phyloP scores from a whole-genome alignment of 805 yeast genomes.

The Saccharomycopsis sp. region DNA sequence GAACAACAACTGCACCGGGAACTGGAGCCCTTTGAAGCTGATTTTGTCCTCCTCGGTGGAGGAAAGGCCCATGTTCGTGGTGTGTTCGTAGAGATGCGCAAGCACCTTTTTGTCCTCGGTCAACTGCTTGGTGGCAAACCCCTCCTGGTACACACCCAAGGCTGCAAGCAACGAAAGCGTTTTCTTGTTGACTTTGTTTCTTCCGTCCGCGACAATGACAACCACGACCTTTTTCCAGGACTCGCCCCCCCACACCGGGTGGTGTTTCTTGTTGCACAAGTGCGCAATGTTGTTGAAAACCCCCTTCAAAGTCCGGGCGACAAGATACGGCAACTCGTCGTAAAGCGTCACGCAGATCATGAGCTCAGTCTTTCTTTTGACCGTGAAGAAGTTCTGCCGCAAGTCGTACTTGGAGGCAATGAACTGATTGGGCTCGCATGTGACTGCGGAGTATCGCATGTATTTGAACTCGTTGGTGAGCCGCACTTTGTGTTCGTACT shows the following conservation, averaged over 20 bases:
- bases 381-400: slow-evolving; percentile 71
- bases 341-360: slow-evolving; percentile 84
- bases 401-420: slow-evolving; percentile 58
- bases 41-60: slow-evolving; percentile 41
- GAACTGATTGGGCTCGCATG: slow-evolving; percentile 82
- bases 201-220: slow-evolving; percentile 85
- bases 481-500: slow-evolving; percentile 39
- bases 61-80: slow-evolving; percentile 73
- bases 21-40: slow-evolving; percentile 57
- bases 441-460: slow-evolving; percentile 91
- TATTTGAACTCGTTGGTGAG: slow-evolving; percentile 63
- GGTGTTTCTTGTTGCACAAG: slow-evolving; percentile 54
- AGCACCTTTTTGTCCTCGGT: slow-evolving; percentile 70
- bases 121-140: slow-evolving; percentile 87
- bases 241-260: slow-evolving; percentile 57
- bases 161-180: slow-evolving; percentile 78
- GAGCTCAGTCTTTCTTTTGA: slow-evolving; percentile 78
- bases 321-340: slow-evolving; percentile 76
- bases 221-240: slow-evolving; percentile 94
- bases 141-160: slow-evolving; percentile 89
- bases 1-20: slow-evolving; percentile 83
- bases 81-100: slow-evolving; percentile 89
- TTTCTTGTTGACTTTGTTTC: slow-evolving; percentile 72
- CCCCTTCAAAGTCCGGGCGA: slow-evolving; percentile 85
- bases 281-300: slow-evolving; percentile 81